Base-by-base conservation (phyloP, 148 eudicot genomes). In the Gaultheria prostrata region DNA sequence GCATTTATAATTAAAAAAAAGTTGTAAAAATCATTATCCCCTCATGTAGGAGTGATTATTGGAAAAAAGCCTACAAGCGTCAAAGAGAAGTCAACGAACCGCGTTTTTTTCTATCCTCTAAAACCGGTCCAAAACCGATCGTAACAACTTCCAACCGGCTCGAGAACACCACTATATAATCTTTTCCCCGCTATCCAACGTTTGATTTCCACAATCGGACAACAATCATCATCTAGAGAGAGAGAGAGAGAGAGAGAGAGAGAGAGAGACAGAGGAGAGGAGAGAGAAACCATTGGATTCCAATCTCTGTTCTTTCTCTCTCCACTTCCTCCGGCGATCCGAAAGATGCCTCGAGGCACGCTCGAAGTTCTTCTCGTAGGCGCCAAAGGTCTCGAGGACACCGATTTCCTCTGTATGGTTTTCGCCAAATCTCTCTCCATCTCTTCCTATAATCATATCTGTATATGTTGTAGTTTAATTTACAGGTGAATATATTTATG, bases 351-450 rank as follows among this genome's bases (percentile, higher is more conserved):
- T 18, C 53, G 78, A 45, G 92, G 90, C 67, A 86, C 82, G 35
- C 89, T 91, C 63, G 88, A 89, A 88, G 92, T 91, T 35, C 86
- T 88, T 43, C 90, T 91, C 43, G 85, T 85, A 1, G 76, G 88
- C 83, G 92, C 92, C 77, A 91, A 91, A 85, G 92, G 93, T 85
- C 93, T 91, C 45, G 92, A 89, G 12, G 78, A 88, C 86, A 61
- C 91, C 65, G 92, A 89, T 88, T 91, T 84, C 57, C 87, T 91
- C 24, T 61, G 93, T 91, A 88, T 81, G 88, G 86, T 39, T 75
- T n/a, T 63, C 51, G 8, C 26, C 51, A 21, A 75, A 10, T 39
- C 14, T 75, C 15, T 21, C 10, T 45, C 49, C 49, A 2, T 46
- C 51, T 43, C 49, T 30, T 28, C 13, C 18, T 67, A 1, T 11